phyloP scores from a whole-genome alignment of 768 basidiomycete genomes.

The Leccinum disarticulatum region DNA sequence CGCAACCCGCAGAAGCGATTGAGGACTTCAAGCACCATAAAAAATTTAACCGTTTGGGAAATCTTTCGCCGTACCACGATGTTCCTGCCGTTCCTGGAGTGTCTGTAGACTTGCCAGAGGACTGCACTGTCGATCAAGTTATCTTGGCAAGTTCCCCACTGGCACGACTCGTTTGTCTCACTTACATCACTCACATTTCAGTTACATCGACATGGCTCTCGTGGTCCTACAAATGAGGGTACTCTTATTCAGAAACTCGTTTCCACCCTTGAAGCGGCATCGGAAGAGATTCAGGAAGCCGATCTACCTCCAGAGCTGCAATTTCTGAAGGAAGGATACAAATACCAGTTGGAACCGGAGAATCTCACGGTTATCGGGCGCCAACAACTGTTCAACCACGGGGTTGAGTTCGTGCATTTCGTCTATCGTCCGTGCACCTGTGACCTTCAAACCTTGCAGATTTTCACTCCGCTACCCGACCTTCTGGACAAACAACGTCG shows the following conservation, averaged over 20 bases:
- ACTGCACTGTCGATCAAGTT: constrained; percentile 42
- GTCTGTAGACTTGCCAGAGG: constrained; percentile 33
- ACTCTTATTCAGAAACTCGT: constrained; percentile 33
- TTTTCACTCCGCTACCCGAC: constrained; percentile 24
- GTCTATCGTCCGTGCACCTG: not conserved
- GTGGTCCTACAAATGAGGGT: constrained; percentile 33
- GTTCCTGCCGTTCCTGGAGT: constrained; percentile 30
- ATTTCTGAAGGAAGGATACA: constrained; percentile 40
- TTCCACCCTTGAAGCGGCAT: constrained; percentile 26
- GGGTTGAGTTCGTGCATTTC: constrained; percentile 33
- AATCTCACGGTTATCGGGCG: constrained; percentile 39
- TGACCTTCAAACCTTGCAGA: constrained; percentile 4
- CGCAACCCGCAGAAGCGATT: not conserved
- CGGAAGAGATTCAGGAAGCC: constrained; percentile 24
- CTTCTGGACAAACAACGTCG: constrained; percentile 12
- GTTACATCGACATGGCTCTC: constrained; percentile 45
- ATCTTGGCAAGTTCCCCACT: constrained; percentile 32
- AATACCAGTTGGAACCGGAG: constrained; percentile 33
- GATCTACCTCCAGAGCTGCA: constrained; percentile 32
- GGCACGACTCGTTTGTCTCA: not conserved
- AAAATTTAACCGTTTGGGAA: constrained; percentile 29
- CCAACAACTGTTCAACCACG: constrained; percentile 40
- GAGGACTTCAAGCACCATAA: not conserved
- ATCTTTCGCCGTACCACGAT: constrained; percentile 38
- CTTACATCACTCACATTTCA: constrained; percentile 10